phyloP scores from a whole-genome alignment of 2,329 filamentous ascomycete genomes.

The Xylaria hypoxylon region DNA sequence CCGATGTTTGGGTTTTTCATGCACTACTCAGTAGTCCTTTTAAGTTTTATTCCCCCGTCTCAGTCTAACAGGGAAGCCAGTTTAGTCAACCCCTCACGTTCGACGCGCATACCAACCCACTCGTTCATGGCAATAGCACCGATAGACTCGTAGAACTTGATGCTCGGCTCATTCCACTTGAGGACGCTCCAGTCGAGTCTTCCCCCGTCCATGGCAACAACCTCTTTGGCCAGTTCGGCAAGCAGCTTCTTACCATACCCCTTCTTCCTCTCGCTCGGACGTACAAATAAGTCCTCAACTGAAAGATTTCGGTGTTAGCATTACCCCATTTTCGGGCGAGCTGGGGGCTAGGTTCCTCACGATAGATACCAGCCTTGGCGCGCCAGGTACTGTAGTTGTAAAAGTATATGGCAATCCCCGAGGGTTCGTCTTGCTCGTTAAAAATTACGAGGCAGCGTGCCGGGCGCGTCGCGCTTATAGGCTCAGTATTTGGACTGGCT shows the following conservation, averaged over 20 bases:
- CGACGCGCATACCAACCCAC: constrained; percentile 81
- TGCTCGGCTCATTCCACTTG: constrained; percentile 92
- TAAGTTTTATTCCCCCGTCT: not conserved
- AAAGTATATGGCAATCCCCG: constrained; percentile 90
- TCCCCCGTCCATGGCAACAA: constrained; percentile 75
- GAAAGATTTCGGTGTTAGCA: constrained; percentile 15
- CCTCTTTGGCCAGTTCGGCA: constrained; percentile 81
- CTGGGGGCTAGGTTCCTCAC: constrained; percentile 16
- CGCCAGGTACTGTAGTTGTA: constrained; percentile 97
- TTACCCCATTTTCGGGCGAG: not conserved
- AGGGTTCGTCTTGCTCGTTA: constrained; percentile 60
- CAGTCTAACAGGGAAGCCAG: constrained; percentile 62
- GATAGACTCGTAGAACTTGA: constrained; percentile 83
- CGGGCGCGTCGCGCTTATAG: constrained; percentile 68
- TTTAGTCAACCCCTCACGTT: constrained; percentile 72
- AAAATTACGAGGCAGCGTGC: constrained; percentile 81
- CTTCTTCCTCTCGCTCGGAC: constrained; percentile 73
- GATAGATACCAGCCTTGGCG: constrained; percentile 86
- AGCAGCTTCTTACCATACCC: constrained; percentile 86
- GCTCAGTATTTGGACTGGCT: constrained; percentile 59
- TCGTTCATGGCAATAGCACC: constrained; percentile 75
- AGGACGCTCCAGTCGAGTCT: constrained; percentile 91
- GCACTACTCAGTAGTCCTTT: not conserved
- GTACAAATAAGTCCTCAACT: constrained; percentile 90
- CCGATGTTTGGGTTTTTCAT: not conserved